Evolutionary conservation across 2,329 filamentous ascomycete genomes (phyloP).

Genomic region (Zymoseptoria crescenta): DNA sequence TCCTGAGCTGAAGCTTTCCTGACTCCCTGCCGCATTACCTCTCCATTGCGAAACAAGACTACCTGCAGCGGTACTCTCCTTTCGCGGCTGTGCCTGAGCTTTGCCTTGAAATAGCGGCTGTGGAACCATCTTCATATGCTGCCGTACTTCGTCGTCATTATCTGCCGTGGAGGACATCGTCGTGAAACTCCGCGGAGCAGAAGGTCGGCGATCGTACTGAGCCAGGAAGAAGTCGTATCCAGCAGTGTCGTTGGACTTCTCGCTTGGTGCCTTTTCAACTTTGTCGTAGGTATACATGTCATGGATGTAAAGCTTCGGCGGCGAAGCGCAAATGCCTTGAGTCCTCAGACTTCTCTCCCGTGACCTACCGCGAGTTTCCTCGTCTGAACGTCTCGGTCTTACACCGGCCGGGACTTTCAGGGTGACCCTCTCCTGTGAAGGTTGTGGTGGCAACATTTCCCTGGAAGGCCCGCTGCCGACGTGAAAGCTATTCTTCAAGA

Average conservation of each 20-base stretch:
- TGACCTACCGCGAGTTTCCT: constrained; percentile 15
- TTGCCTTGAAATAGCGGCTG: constrained; percentile 25
- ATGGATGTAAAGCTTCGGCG: neutral
- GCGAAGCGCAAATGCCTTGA: neutral
- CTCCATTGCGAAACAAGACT: neutral
- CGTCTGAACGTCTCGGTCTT: neutral
- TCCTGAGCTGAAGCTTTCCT: neutral
- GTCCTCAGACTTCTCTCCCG: constrained; percentile 7
- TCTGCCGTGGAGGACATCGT: neutral
- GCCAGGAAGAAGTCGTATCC: neutral
- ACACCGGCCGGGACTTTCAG: neutral
- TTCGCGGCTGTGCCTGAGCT: constrained; percentile 1
- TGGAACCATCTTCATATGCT: constrained; percentile 28
- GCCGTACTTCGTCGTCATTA: constrained; percentile 13
- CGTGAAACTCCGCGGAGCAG: neutral
- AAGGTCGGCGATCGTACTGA: neutral
- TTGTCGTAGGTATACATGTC: neutral
- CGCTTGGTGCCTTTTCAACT: neutral
- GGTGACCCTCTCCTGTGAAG: neutral
- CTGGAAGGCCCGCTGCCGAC: constrained; percentile 11
- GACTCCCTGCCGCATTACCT: neutral
- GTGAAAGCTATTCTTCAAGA: constrained; percentile 11
- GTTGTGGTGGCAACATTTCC: constrained; percentile 8
- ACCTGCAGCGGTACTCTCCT: neutral
- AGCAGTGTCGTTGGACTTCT: neutral